Base-by-base conservation (phyloP, 2,329 filamentous ascomycete genomes). In the Fragosphaeria purpurea region DNA sequence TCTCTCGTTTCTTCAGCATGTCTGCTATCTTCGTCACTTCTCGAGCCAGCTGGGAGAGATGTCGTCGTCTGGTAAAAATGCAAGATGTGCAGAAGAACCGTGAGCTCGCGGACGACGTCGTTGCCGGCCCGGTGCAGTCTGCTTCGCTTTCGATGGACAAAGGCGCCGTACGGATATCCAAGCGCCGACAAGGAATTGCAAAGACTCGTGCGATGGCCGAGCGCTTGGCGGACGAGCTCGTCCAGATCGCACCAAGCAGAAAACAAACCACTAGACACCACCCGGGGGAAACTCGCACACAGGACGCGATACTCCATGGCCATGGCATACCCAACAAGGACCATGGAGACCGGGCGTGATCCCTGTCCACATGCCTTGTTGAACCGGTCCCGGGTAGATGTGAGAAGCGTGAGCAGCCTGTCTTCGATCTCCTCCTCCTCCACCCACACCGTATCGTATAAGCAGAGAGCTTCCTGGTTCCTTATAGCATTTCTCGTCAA, bases 71-170 rank as follows among this genome's bases (percentile, higher is more conserved):
- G 22, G 22, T 13, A 39, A 43, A 42, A 22, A n/a, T 48, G 46
- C n/a, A 48, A 42, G 12, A 48, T 5, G 33, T 42, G 46, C 10
- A 48, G 22, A 11, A 48, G 46, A 33, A 48, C 8, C 5, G 8
- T 40, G 12, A 48, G 40, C 40, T 35, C 33, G 33, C 46, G 46
- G 32, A 43, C 40, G 32, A 43, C 46, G 37, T 48, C 46, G 40
- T 43, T 48, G n/a, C 46, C 46, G 11, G 46, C 46, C 10, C 33
- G 10, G 46, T 43, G 46, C 13, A 31, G 33, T 4, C 4, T 35
- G 4, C n/a, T n/a, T 8, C 13, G 10, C 11, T 11, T 7, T 12
- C 11, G 38, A 33, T 22, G 45, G 7, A 13, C 31, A 6, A 43
- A 12, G 32, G n/a, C 12, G 13, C 46, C 32, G 7, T 7, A 9